Evolutionary conservation across 2,329 filamentous ascomycete species (phyloP), one percentile per base, ranked within the genome.

Genomic region (Xylaria sp.): DNA sequence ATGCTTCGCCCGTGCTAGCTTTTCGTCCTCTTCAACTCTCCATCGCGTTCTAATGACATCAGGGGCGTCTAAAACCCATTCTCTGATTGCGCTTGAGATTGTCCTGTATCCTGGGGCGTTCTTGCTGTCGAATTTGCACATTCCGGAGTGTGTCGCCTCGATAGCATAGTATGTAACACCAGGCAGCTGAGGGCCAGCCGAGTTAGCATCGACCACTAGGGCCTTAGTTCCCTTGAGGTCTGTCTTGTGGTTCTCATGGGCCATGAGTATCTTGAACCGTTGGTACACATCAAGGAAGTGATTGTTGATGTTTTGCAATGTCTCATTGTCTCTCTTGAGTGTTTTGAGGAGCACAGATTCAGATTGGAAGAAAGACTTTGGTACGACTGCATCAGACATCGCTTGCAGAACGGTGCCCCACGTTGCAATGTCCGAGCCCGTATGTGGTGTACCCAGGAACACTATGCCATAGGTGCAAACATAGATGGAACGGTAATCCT

Each of bases 361-460:
- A 0, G 87, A 87, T 64, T 92, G 89, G 73, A 94, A 86, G 60
- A 93, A 81, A 72, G 87, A 89, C 77, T 85, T 89, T 0, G 91
- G 91, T 12, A 92, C 78, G 18, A 93, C 84, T 0, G 87, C 86
- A 63, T 87, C 86, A 60, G 89, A 88, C 83, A 94, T 91, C 71
- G 85, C 87, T 79, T 94, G 90, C 41, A 94, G 81, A 64, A 91
- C 82, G 12, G 86, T 81, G 0, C 88, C 91, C 90, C 91, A 93
- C 74, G 87, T 86, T 1, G 91, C 91, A 1, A 90, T 81, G 71
- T 90, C 89, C 1, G 91, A 89, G 9, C 91, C 92, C 20, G 86
- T 88, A 78, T 94, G 92, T 7, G 92, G 92, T 15, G 92, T 94
- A 15, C 92, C 92, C 34, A 94, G 84, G 77, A 94, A 94, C 41